Evolutionary conservation across 1,284 basidiomycete species (phyloP), one percentile per base, ranked within the genome.

Genomic region (Boletellus deceptivus): DNA sequence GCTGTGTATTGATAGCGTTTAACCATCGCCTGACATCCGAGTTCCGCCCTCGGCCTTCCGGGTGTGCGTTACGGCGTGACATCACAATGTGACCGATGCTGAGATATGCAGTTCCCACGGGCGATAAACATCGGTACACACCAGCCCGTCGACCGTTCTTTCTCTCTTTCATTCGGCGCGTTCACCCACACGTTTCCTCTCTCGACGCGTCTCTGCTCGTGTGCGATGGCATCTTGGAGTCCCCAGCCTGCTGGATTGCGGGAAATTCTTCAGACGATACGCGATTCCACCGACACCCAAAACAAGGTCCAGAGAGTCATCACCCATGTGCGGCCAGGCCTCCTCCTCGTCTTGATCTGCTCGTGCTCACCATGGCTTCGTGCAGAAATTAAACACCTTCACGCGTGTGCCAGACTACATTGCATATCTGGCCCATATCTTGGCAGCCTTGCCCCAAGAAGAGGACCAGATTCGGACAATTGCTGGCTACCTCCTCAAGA

Each of bases 401-500:
- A 90, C 91, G 69, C 84, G 84, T 64, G 84, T 88, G 53, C 91
- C 93, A 48, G 93, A 96, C 72, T 99, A 98, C 71, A 89, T 96
- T 57, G 94, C 90, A 58, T 99, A 99, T 80, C 85, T 99, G 55
- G 91, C 91, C 40, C 93, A 96, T 70, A 93, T 98, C 72, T 83
- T 97, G 56, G 86, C 90, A 45, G 79, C 81, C 42, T 72, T 92
- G 76, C 78, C 85, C 2, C 77, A 84, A 56, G 93, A 98, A 72
- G 89, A 94, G 60, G 89, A 92, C 62, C 87, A 89, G 40, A 93
- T 96, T 66, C 83, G 96, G 51, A 91, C 92, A 53, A 94, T 98
- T 70, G 95, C 97, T 29, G 97, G 96, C 49, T 90, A 98, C 62
- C 80, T 99, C 33, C 84, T 99, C 71, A 99, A 99, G 83, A 99